These are phyloP conservation scores for Colletotrichum musicola DNA, from an alignment of 2,329 filamentous ascomycete species.

Conservation along the genomic window DNA sequence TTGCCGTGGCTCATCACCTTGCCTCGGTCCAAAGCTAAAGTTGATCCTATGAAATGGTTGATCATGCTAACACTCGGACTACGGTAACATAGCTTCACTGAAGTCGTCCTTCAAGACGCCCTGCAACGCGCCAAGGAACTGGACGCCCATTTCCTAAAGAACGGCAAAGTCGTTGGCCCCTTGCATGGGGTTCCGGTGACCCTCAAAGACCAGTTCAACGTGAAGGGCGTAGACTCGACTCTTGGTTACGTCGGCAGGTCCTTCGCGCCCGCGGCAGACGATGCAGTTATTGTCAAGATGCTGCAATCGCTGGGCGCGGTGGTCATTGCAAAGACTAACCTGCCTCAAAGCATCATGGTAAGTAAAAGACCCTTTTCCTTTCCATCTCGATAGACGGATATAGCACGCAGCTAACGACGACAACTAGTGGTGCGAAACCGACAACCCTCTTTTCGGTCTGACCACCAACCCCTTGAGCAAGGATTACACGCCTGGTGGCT, in stretches of 20 bases:
- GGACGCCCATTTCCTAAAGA: constrained; percentile 54
- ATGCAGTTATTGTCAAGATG: constrained; percentile 68
- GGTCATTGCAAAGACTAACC: constrained; percentile 76
- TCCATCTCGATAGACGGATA: neutral
- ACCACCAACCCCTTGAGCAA: constrained; percentile 74
- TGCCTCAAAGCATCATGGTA: constrained; percentile 69
- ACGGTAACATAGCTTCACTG: constrained; percentile 48
- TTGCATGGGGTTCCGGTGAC: constrained; percentile 66
- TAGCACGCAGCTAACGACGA: neutral
- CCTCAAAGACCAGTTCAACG: constrained; percentile 72
- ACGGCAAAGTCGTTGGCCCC: constrained; percentile 62
- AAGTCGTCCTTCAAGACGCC: constrained; percentile 60
- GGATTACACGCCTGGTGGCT: constrained; percentile 71
- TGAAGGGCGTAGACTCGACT: constrained; percentile 62
- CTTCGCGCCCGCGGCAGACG: constrained; percentile 62
- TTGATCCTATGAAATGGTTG: no score
- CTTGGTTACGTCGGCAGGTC: constrained; percentile 65
- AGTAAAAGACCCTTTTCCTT: constrained; percentile 55
- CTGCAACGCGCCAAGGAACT: constrained; percentile 46
- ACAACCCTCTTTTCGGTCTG: constrained; percentile 69
- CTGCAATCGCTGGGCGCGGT: constrained; percentile 71
- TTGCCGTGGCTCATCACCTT: no score
- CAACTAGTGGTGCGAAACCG: constrained; percentile 49
- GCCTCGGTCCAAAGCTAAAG: no score
- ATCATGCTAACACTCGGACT: neutral